Percentiles rank a stretch among this genome's conserved stretches.
These are phyloP conservation scores for Cyanidioschyzon merolae DNA, from an alignment of 23 red algal genomes.

Conservation along the genomic window DNA sequence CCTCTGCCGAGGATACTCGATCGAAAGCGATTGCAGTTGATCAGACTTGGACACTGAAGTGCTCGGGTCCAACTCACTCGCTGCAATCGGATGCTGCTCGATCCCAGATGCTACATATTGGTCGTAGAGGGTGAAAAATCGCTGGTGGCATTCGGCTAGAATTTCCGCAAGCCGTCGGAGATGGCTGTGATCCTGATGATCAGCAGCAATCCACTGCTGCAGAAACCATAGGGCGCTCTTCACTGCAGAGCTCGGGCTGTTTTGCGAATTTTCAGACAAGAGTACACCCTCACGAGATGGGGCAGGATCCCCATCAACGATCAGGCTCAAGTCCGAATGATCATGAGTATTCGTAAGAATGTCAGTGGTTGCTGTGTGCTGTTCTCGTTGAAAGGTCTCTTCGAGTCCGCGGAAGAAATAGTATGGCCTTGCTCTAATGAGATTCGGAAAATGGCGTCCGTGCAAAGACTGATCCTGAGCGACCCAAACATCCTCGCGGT, in stretches of 20 bases:
- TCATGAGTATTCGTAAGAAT: not conserved
- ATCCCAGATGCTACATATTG: not conserved
- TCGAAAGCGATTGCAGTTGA: too few relatives aligned
- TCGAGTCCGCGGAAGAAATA: slow-evolving; percentile 67
- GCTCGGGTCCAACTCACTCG: too few relatives aligned
- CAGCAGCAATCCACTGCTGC: slow-evolving; percentile 25
- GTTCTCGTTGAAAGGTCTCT: slow-evolving; percentile 39
- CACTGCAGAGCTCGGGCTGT: not conserved
- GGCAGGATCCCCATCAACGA: slow-evolving; percentile 1
- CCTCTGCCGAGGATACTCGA: too few relatives aligned
- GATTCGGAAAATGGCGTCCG: slow-evolving; percentile 55
- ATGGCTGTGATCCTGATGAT: slow-evolving; percentile 15
- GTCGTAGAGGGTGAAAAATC: slow-evolving; percentile 26
- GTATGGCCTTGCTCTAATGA: slow-evolving; percentile 76
- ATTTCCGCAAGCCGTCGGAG: slow-evolving; percentile 39
- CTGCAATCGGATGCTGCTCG: too few relatives aligned
- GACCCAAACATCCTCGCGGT: slow-evolving; percentile 95
- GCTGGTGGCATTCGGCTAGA: slow-evolving; percentile 36
- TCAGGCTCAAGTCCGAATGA: not conserved
- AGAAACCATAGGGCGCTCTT: not conserved
- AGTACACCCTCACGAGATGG: too few relatives aligned
- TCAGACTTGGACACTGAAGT: too few relatives aligned
- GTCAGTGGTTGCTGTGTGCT: not conserved
- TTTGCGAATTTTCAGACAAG: not conserved
- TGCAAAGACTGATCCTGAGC: not conserved